Evolutionary conservation across 345 rosid genomes (phyloP), one percentile per base, ranked within the genome.

Genomic region (Lagerstroemia speciosa): DNA sequence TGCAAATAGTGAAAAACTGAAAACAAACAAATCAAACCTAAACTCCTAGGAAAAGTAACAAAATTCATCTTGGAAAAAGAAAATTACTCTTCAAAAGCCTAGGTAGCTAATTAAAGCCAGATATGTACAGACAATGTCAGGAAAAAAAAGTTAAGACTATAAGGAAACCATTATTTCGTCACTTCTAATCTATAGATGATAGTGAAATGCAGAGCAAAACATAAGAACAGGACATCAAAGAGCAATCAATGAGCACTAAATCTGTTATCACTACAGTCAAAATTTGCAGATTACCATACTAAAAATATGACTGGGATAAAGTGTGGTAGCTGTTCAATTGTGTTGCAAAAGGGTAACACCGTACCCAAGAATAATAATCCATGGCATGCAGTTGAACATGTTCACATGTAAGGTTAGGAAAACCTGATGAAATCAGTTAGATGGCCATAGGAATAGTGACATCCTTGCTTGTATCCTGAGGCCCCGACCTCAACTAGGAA

Each of bases 371-470:
- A n/a, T 14, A 53, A 14, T 53, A 48, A 53, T 53, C 60, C 60
- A 53, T 53, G 60, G 10, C n/a, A 53, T 53, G 10, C 60, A 53
- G 60, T 53, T 53, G 60, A n/a, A 61, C 10, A 11, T 55, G 38
- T 68, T 69, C 71, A 69, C 74, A 77, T 67, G 38, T 71, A 67
- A 71, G 74, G 75, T 75, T 78, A 67, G 75, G 76, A 78, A 75
- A 83, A 82, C 89, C 86, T 78, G 85, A 80, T 79, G 73, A 71
- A 70, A 72, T 68, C 83, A 81, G 83, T 65, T 76, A 87, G 75
- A 80, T 77, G 83, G 70, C 76, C 81, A 82, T 58, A 78, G 84
- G 80, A 77, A 81, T 64, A 74, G 85, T 78, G 77, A 76, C 76
- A 75, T 70, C 83, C 83, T 62, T 77, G 74, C 75, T 73, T 62